These are phyloP conservation scores for Discostella stelligeroides DNA, from an alignment of 108 stramenopile species.

Conservation along the genomic window DNA sequence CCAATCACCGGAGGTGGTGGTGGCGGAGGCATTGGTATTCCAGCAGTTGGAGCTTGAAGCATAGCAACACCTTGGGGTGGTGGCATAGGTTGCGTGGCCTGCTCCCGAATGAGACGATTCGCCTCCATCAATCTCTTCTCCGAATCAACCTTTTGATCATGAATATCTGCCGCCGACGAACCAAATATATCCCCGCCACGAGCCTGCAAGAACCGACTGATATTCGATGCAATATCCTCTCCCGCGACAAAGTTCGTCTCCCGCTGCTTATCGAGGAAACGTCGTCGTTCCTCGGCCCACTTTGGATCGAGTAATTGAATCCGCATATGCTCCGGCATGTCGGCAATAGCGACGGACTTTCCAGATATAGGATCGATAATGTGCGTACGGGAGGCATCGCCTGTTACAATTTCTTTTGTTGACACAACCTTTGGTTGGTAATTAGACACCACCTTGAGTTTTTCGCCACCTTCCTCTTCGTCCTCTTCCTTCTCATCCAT, in stretches of 20 bases:
- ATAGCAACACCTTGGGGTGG: slow-evolving; percentile 2
- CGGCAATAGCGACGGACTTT: slow-evolving; percentile 79
- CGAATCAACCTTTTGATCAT: slow-evolving; percentile 51
- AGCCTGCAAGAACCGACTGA: slow-evolving; percentile 63
- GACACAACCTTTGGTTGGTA: slow-evolving; percentile 93
- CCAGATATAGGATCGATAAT: slow-evolving; percentile 96
- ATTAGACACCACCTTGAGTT: slow-evolving; percentile 85
- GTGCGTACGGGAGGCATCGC: slow-evolving; percentile 53
- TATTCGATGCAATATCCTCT: slow-evolving; percentile 89
- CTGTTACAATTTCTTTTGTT: slow-evolving; percentile 50
- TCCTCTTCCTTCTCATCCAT: slow-evolving; percentile 81
- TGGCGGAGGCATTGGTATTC: slow-evolving; percentile 19
- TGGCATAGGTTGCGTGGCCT: slow-evolving; percentile 42
- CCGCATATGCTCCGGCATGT: slow-evolving; percentile 96
- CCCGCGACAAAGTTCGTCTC: slow-evolving; percentile 92
- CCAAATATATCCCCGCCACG: slow-evolving; percentile 56
- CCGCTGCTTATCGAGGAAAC: slow-evolving; percentile 92
- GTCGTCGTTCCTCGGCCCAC: slow-evolving; percentile 88
- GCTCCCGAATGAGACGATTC: slow-evolving; percentile 63
- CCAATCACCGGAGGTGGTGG: slow-evolving; percentile 28
- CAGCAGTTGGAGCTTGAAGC: not conserved
- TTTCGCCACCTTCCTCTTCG: slow-evolving; percentile 80
- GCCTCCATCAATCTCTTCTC: slow-evolving; percentile 63
- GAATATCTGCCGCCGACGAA: slow-evolving; percentile 45
- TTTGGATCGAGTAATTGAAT: slow-evolving; percentile 98